A percentile compares a stretch with the other conserved stretches of the same genome.
Evolutionary conservation across 768 basidiomycete species (phyloP).

Genomic region (Mycena capillaripes): DNA sequence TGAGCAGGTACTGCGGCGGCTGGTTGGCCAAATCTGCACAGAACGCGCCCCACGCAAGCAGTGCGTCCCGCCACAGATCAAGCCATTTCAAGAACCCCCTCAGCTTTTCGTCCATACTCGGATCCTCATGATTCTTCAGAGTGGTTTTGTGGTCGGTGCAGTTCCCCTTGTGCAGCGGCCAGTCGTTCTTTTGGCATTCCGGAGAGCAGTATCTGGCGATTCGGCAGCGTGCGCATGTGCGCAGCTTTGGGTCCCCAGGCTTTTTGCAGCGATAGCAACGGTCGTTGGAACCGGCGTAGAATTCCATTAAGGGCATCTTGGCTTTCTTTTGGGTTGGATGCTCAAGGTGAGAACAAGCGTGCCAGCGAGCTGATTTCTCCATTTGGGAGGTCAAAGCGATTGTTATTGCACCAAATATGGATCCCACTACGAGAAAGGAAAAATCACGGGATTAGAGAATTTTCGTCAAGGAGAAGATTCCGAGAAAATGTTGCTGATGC

Average conservation of each 20-base stretch:
- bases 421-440: too few relatives aligned
- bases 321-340: too few relatives aligned
- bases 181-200: slow-evolving; percentile 8
- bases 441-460: too few relatives aligned
- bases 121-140: background rate
- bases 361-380: too few relatives aligned
- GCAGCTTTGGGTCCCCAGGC: slow-evolving; percentile 5
- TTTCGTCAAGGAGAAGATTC: too few relatives aligned
- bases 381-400: too few relatives aligned
- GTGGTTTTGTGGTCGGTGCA: slow-evolving; percentile 16
- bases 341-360: too few relatives aligned
- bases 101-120: background rate
- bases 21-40: slow-evolving; percentile 9
- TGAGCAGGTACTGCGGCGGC: background rate
- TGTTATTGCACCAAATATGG: too few relatives aligned
- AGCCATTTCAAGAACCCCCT: slow-evolving; percentile 14
- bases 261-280: slow-evolving; percentile 1
- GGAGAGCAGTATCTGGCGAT: slow-evolving; percentile 15
- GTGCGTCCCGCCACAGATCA: slow-evolving; percentile 7
- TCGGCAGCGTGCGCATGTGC: slow-evolving; percentile 12
- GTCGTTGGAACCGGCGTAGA: slow-evolving; percentile 1
- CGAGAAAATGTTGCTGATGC: too few relatives aligned
- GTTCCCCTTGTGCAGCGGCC: background rate
- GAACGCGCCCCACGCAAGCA: slow-evolving; percentile 8
- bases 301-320: background rate